A percentile compares a stretch with the other conserved stretches of the same genome.
These are phyloP conservation scores for Saccharomycopsis synnaedendra DNA, from an alignment of 805 yeast species.

Conservation along the genomic window DNA sequence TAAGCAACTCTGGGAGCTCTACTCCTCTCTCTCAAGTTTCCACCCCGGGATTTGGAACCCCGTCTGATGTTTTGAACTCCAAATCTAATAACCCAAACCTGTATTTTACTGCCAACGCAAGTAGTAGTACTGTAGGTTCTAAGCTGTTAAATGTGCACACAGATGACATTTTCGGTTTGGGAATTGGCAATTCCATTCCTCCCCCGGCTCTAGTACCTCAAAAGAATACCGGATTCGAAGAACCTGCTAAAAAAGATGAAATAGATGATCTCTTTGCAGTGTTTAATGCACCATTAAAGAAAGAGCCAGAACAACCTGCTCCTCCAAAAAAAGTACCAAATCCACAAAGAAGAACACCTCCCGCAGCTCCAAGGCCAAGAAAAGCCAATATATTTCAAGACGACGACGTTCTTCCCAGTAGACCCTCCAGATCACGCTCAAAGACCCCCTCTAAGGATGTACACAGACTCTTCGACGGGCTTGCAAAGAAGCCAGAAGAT, in stretches of 20 bases:
- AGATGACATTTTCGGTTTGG: slow-evolving; percentile 6
- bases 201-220: not conserved
- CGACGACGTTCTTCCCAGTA: not conserved
- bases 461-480: slow-evolving; percentile 7
- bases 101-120: not conserved
- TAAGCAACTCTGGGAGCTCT: too few species aligned
- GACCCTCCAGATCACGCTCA: not conserved
- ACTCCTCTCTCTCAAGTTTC: too few species aligned
- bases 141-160: not conserved
- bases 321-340: not conserved
- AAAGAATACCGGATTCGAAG: not conserved
- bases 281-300: slow-evolving; percentile 19
- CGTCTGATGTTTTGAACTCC: not conserved
- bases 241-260: not conserved
- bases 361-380: not conserved
- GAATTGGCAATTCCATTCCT: not conserved
- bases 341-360: not conserved
- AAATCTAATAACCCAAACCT: too few species aligned
- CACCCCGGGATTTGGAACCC: too few species aligned
- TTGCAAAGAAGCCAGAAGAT: slow-evolving; percentile 9
- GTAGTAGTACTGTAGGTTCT: not conserved
- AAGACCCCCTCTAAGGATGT: slow-evolving; percentile 3
- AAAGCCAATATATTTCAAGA: not conserved
- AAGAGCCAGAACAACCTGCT: not conserved
- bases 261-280: slow-evolving; percentile 24